Percentiles rank a stretch among this genome's conserved stretches.
phyloP scores from a whole-genome alignment of 1,139 yeast species.

The Debaryomycetaceae sp. region DNA sequence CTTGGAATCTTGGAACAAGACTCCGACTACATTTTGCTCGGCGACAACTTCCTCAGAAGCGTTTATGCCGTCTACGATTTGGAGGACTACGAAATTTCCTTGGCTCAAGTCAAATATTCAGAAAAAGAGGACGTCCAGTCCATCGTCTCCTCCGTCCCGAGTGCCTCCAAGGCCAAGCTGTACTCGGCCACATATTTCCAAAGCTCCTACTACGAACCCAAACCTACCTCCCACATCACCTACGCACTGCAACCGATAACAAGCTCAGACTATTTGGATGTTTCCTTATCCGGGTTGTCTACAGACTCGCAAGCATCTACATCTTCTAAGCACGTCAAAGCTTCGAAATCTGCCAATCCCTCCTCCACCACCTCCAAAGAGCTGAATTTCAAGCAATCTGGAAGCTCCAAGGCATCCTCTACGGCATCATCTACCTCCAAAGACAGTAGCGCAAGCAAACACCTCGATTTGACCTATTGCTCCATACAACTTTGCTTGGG shows the following conservation, averaged over 20 bases:
- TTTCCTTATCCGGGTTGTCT: not conserved
- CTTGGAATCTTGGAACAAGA: slow-evolving; percentile 29
- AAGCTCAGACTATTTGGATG: not conserved
- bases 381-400: not conserved
- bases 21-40: slow-evolving; percentile 38
- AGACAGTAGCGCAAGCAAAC: not conserved
- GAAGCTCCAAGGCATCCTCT: not conserved
- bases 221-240: not conserved
- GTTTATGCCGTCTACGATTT: slow-evolving; percentile 80
- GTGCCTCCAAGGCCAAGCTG: slow-evolving; percentile 24
- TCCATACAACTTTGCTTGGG: not conserved
- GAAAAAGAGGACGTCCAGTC: slow-evolving; percentile 40
- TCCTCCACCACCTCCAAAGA: not conserved
- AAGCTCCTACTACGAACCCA: not conserved
- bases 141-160: slow-evolving; percentile 41
- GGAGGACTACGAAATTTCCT: slow-evolving; percentile 57
- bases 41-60: slow-evolving; percentile 70
- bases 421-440: not conserved
- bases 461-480: not conserved
- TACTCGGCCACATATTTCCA: slow-evolving; percentile 3
- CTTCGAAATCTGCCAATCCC: not conserved
- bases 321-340: not conserved
- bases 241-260: not conserved
- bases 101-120: slow-evolving; percentile 58
- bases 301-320: not conserved